Percentiles rank a stretch among this genome's conserved stretches.
Evolutionary conservation across 2,329 filamentous ascomycete species (phyloP).

Genomic region (Septoria petroselini): DNA sequence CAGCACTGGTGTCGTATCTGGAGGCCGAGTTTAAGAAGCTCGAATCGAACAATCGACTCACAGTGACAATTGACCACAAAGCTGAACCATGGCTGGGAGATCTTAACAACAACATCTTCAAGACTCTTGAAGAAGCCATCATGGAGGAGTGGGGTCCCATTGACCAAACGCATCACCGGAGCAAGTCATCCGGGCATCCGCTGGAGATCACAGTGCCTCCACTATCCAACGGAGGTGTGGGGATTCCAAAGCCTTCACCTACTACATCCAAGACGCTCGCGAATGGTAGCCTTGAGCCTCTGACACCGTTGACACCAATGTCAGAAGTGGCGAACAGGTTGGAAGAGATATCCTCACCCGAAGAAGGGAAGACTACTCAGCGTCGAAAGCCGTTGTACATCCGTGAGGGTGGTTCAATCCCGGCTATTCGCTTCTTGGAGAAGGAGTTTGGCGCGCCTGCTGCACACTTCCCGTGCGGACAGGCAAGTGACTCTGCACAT

Average conservation of each 20-base stretch:
- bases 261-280: slow-evolving; percentile 44
- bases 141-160: slow-evolving; percentile 75
- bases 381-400: slow-evolving; percentile 76
- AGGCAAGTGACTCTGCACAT: slow-evolving; percentile 91
- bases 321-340: slow-evolving; percentile 28
- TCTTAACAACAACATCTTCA: slow-evolving; percentile 84
- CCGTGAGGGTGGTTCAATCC: slow-evolving; percentile 91
- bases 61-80: slow-evolving; percentile 82
- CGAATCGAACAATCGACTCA: slow-evolving; percentile 75
- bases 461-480: slow-evolving; percentile 88
- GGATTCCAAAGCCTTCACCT: slow-evolving; percentile 42
- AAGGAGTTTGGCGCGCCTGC: slow-evolving; percentile 90
- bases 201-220: slow-evolving; percentile 18
- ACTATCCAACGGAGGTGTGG: slow-evolving; percentile 18
- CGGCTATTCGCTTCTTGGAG: slow-evolving; percentile 87
- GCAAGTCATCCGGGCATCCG: slow-evolving; percentile 21
- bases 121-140: slow-evolving; percentile 80
- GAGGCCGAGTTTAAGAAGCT: slow-evolving; percentile 68
- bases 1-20: slow-evolving; percentile 65
- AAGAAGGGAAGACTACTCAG: slow-evolving; percentile 26
- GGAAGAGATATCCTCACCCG: slow-evolving; percentile 38
- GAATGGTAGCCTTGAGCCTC: slow-evolving; percentile 25
- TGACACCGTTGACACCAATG: slow-evolving; percentile 30
- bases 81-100: slow-evolving; percentile 68
- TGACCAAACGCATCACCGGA: slow-evolving; percentile 32